Evolutionary conservation across 345 rosid genomes (phyloP).

Genomic region (Rhizophora mangle): DNA sequence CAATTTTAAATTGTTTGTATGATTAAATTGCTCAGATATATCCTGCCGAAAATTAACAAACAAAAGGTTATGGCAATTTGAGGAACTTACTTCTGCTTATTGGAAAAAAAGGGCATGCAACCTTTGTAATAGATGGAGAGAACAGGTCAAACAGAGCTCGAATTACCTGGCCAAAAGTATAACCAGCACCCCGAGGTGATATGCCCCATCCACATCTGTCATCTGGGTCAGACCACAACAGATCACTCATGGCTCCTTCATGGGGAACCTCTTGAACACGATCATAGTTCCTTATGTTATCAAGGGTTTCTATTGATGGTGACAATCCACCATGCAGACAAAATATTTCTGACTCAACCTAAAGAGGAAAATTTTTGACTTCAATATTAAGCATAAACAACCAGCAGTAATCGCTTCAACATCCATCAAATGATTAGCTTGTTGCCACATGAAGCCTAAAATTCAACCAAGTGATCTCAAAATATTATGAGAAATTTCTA

Average conservation of each 20-base stretch:
- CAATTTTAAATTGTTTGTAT: conserved; percentile 78
- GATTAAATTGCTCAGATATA: conserved; percentile 93
- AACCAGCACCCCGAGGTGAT: conserved; percentile 95
- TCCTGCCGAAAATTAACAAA: conserved; percentile 44
- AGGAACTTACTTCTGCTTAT: too few relatives aligned
- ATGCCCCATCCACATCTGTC: conserved; percentile 98
- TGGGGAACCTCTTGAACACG: conserved; percentile 97
- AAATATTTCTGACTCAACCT: conserved; percentile 96
- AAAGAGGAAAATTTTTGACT: conserved; percentile 17
- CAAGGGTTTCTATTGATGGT: conserved; percentile 90
- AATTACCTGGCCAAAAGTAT: conserved; percentile 91
- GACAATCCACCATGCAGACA: conserved; percentile 94
- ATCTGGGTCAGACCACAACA: conserved; percentile 95
- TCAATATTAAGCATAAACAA: too few relatives aligned
- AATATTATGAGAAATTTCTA: neutral
- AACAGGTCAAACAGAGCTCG: neutral
- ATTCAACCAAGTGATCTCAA: neutral
- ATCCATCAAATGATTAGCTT: too few relatives aligned
- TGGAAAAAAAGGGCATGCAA: too few relatives aligned
- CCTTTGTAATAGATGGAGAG: too few relatives aligned
- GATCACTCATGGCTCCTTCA: conserved; percentile 98
- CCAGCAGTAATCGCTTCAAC: too few relatives aligned
- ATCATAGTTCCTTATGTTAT: conserved; percentile 84
- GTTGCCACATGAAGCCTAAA: neutral
- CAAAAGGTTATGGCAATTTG: too few relatives aligned